These are phyloP conservation scores for Diaporthe amygdali DNA, from an alignment of 2,329 filamentous ascomycete species.

Conservation along the genomic window DNA sequence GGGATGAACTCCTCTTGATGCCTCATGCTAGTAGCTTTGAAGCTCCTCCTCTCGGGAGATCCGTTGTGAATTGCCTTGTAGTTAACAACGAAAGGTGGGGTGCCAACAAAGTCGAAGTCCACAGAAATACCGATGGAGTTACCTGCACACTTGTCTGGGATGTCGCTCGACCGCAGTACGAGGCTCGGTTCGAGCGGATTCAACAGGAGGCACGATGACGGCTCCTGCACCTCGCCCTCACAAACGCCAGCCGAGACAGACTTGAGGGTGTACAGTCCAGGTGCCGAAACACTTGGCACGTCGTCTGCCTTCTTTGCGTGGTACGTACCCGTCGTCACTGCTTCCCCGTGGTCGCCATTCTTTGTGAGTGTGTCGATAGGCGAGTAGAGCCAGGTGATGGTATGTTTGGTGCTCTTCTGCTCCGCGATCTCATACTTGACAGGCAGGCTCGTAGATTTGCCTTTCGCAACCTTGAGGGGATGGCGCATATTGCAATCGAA, in stretches of 20 bases:
- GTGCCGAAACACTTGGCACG: conserved; percentile 71
- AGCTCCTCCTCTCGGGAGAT: conserved; percentile 57
- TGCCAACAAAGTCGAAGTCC: conserved; percentile 87
- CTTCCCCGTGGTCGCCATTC: conserved; percentile 71
- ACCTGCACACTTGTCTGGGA: conserved; percentile 93
- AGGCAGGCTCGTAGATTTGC: conserved; percentile 70
- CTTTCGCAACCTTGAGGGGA: conserved; percentile 84
- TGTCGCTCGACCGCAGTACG: conserved; percentile 75
- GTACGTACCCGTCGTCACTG: conserved; percentile 62
- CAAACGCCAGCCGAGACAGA: conserved; percentile 83
- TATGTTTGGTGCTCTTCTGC: conserved; percentile 66
- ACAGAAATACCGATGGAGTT: conserved; percentile 91
- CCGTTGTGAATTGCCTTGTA: conserved; percentile 76
- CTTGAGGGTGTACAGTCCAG: conserved; percentile 86
- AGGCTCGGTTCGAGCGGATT: conserved; percentile 90
- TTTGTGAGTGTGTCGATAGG: conserved; percentile 72
- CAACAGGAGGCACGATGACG: conserved; percentile 88
- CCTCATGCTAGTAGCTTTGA: conserved; percentile 72
- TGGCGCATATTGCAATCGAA: conserved; percentile 78
- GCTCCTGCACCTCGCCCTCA: conserved; percentile 87
- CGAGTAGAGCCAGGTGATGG: conserved; percentile 82
- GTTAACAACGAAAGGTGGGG: conserved; percentile 84
- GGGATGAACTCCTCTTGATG: conserved; percentile 87
- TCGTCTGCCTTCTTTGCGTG: conserved; percentile 67
- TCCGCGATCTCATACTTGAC: conserved; percentile 71